Percentiles rank a stretch among this genome's conserved stretches.
phyloP scores from a whole-genome alignment of 208 protist species.

The Perkinsela sp. region DNA sequence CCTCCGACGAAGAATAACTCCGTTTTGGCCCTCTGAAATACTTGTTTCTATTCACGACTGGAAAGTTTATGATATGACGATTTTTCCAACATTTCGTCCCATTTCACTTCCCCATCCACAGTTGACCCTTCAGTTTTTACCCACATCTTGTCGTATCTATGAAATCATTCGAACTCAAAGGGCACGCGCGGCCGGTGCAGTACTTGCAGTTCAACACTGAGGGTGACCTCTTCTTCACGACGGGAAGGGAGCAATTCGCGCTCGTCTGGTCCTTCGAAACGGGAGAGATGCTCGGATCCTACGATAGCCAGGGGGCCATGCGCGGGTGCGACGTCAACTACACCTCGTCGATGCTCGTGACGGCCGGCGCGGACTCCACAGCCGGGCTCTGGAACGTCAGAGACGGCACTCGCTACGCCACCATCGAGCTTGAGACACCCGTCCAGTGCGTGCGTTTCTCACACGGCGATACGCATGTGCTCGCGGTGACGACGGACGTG shows the following conservation, averaged over 20 bases:
- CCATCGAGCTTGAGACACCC: constrained; percentile 26
- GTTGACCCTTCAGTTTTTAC: too few relatives aligned
- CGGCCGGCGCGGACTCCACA: constrained; percentile 33
- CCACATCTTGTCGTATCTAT: constrained; percentile 1
- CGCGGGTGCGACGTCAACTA: constrained; percentile 70
- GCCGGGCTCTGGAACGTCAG: constrained; percentile 61
- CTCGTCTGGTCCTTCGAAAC: constrained; percentile 72
- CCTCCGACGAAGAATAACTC: too few relatives aligned
- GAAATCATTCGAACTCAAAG: constrained; percentile 37
- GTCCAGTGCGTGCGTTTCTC: constrained; percentile 38
- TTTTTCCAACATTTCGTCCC: too few relatives aligned
- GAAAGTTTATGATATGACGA: too few relatives aligned
- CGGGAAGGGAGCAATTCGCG: constrained; percentile 63
- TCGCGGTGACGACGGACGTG: constrained; percentile 70
- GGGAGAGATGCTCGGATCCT: constrained; percentile 81
- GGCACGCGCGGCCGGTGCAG: constrained; percentile 59
- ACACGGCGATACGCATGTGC: constrained; percentile 49
- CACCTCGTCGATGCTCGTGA: constrained; percentile 42
- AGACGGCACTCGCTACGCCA: constrained; percentile 46
- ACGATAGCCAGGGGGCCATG: constrained; percentile 64
- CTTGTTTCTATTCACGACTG: too few relatives aligned
- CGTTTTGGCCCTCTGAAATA: too few relatives aligned
- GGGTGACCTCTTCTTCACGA: constrained; percentile 85
- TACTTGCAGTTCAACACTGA: constrained; percentile 86
- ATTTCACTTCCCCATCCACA: too few relatives aligned